Percentiles rank a stretch among this genome's conserved stretches.
Conservation (phyloP, 1,284 basidiomycete genomes). For the Schizophyllum commune region DNA sequence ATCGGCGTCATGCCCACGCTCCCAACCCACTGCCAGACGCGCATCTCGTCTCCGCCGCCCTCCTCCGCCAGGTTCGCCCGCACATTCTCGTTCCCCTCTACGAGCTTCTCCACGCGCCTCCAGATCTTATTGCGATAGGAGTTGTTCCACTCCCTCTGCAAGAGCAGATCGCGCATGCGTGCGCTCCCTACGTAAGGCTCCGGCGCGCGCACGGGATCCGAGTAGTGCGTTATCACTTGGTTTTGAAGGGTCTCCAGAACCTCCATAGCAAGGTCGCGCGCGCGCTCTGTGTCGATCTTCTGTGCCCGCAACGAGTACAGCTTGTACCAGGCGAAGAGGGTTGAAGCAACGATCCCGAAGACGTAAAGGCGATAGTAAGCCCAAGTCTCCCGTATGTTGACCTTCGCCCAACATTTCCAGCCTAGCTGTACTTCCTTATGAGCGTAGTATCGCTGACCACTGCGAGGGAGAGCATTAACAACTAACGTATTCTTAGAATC, state of each 20-base stretch:
- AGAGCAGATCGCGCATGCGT: conserved; percentile 85
- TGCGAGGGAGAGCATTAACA: not conserved
- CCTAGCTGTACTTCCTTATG: not conserved
- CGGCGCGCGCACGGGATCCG: conserved; percentile 74
- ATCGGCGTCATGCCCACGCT: conserved; percentile 20
- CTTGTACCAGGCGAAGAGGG: not conserved
- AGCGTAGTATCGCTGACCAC: not conserved
- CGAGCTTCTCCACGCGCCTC: conserved; percentile 79
- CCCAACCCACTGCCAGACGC: conserved; percentile 82
- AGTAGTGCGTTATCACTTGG: conserved; percentile 80
- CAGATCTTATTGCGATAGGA: conserved; percentile 68
- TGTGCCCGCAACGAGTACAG: conserved; percentile 22
- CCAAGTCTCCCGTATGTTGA: not conserved
- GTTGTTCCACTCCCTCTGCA: conserved; percentile 77
- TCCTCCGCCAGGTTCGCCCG: conserved; percentile 84
- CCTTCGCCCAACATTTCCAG: not conserved
- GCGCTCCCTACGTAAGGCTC: conserved; percentile 80
- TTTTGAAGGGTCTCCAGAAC: conserved; percentile 77
- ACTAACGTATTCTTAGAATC: not conserved
- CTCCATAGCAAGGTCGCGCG: conserved; percentile 60
- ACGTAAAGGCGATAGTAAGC: not conserved
- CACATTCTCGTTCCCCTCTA: conserved; percentile 94
- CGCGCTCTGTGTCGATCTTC: conserved; percentile 44
- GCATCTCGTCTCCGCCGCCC: conserved; percentile 79
- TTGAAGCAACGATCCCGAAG: not conserved